phyloP scores from a whole-genome alignment of 805 yeast species.

The Nakazawaea wyomingensis region DNA sequence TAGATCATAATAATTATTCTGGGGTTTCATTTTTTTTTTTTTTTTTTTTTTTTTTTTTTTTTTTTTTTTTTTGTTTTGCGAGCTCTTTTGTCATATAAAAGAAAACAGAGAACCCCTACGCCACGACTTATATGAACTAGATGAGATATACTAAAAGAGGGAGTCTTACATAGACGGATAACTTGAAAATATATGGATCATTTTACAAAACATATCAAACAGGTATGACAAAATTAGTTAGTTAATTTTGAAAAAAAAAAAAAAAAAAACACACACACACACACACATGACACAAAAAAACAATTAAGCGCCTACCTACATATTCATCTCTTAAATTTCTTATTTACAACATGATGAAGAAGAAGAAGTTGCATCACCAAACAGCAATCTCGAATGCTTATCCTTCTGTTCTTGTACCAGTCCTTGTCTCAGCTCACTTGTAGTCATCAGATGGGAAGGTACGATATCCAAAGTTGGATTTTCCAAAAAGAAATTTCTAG shows the following conservation, averaged over 20 bases:
- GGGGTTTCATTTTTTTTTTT: too few relatives aligned
- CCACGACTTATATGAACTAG: too few relatives aligned
- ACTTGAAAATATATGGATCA: background rate
- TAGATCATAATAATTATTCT: too few relatives aligned
- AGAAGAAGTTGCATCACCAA: constrained; percentile 21
- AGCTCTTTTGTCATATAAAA: background rate
- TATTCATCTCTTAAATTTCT: background rate
- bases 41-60: too few relatives aligned
- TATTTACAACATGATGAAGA: constrained; percentile 12
- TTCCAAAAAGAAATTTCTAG: constrained; percentile 60
- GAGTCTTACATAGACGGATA: background rate
- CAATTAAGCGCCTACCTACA: background rate
- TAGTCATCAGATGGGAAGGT: constrained; percentile 41
- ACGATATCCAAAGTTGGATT: constrained; percentile 64
- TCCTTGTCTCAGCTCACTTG: constrained; percentile 25
- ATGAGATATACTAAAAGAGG: too few relatives aligned
- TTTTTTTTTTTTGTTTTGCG: background rate
- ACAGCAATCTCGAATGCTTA: constrained; percentile 37
- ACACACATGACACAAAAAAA: background rate
- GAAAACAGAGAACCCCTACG: background rate
- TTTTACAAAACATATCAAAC: too few relatives aligned
- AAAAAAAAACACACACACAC: too few relatives aligned
- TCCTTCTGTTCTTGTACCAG: constrained; percentile 33
- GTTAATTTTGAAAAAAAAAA: too few relatives aligned
- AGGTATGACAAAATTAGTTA: too few relatives aligned